Evolutionary conservation across 2,329 filamentous ascomycete species (phyloP).

Genomic region (Penicillium expansum): DNA sequence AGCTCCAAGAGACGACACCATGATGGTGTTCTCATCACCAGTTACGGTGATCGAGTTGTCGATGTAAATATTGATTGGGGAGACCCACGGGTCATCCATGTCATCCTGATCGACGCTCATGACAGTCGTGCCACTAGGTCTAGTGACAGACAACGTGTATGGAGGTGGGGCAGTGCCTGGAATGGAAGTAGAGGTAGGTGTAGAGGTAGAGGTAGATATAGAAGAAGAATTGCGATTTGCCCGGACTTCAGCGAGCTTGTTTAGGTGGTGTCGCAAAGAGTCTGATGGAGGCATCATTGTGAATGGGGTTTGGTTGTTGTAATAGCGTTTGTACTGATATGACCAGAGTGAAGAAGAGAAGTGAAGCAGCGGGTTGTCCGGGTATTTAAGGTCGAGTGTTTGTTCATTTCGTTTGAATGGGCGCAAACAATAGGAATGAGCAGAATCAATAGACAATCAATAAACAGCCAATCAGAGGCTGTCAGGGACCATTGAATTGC

Average conservation of each 20-base stretch:
- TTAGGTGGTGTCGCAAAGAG: constrained; percentile 27
- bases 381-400: constrained; percentile 1
- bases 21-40: constrained; percentile 35
- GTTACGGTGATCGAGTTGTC: constrained; percentile 36
- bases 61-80: constrained; percentile 33
- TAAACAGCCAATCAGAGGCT: constrained; percentile 8
- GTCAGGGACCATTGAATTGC: neutral
- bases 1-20: constrained; percentile 13
- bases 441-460: constrained; percentile 6
- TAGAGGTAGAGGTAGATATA: neutral
- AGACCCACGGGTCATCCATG: constrained; percentile 15
- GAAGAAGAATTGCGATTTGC: constrained; percentile 15
- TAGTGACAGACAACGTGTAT: constrained; percentile 15
- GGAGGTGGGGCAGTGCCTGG: constrained; percentile 23
- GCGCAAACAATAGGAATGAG: constrained; percentile 6
- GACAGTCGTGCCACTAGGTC: constrained; percentile 7
- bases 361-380: neutral
- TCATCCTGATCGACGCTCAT: constrained; percentile 14
- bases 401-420: neutral
- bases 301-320: neutral
- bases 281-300: constrained; percentile 33
- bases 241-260: constrained; percentile 27
- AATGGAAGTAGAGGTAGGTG: neutral
- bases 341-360: neutral
- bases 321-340: neutral